Evolutionary conservation across 805 yeast genomes (phyloP).

Genomic region (Kazachstania africana): DNA sequence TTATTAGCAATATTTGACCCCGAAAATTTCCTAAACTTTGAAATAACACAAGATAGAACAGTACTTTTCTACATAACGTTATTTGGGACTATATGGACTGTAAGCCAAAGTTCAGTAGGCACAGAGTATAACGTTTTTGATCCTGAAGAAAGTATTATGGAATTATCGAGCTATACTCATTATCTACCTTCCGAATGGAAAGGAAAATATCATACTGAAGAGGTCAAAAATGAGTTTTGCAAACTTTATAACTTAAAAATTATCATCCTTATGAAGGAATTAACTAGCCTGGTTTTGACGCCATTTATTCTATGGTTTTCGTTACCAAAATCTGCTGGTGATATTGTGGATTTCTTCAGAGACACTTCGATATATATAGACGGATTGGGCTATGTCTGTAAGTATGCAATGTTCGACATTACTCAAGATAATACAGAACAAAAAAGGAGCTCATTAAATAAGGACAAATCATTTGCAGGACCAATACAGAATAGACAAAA

Average conservation of each 20-base stretch:
- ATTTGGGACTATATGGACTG: constrained; percentile 80
- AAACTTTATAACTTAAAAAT: constrained; percentile 64
- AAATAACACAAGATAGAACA: constrained; percentile 68
- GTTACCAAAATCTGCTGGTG: constrained; percentile 59
- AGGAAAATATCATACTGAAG: constrained; percentile 70
- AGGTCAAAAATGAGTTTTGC: constrained; percentile 75
- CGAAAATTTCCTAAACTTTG: constrained; percentile 82
- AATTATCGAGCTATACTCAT: constrained; percentile 81
- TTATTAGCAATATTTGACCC: constrained; percentile 71
- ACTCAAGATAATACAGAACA: constrained; percentile 34
- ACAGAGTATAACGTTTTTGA: constrained; percentile 68
- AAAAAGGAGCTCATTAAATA: constrained; percentile 15
- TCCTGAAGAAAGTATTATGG: constrained; percentile 76
- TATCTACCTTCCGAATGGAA: constrained; percentile 84
- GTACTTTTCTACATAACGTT: constrained; percentile 80
- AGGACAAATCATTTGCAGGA: too few relatives aligned
- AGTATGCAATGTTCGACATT: constrained; percentile 84
- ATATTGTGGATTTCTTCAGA: constrained; percentile 80
- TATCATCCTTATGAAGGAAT: constrained; percentile 59
- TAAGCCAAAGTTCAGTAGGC: constrained; percentile 60
- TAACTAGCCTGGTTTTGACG: constrained; percentile 68
- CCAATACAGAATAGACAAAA: constrained; percentile 2
- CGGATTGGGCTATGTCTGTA: constrained; percentile 90
- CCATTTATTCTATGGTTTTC: constrained; percentile 87
- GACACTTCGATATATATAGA: constrained; percentile 85